Evolutionary conservation across 2,329 filamentous ascomycete species (phyloP).

Genomic region (Chaetomiaceae sp.): DNA sequence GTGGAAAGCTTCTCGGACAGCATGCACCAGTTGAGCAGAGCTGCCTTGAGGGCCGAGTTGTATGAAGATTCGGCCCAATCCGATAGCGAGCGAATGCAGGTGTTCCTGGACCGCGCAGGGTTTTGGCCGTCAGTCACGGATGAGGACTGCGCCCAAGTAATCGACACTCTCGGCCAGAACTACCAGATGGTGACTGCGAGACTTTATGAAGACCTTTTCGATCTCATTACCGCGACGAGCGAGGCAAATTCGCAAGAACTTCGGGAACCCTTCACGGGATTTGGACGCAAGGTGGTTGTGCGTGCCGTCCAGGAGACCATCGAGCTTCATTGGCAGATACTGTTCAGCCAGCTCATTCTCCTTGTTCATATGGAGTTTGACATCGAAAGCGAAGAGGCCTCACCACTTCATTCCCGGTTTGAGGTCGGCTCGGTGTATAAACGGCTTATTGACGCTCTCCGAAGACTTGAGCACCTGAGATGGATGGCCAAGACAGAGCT

Average conservation of each 20-base stretch:
- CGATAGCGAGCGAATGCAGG: conserved; percentile 68
- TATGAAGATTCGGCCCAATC: conserved; percentile 68
- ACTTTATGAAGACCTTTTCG: conserved; percentile 51
- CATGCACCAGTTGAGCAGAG: conserved; percentile 63
- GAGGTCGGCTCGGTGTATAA: conserved; percentile 67
- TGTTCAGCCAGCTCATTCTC: conserved; percentile 78
- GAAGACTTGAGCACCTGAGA: conserved; percentile 66
- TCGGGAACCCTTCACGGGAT: conserved; percentile 60
- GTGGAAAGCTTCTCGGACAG: conserved; percentile 65
- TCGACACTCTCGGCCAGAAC: conserved; percentile 62
- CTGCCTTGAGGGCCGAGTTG: conserved; percentile 66
- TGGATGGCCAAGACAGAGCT: conserved; percentile 63
- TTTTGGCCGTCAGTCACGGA: conserved; percentile 78
- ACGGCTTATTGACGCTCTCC: conserved; percentile 65
- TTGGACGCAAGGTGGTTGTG: conserved; percentile 71
- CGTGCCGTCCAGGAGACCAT: conserved; percentile 76
- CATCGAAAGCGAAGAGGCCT: conserved; percentile 67
- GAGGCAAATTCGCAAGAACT: conserved; percentile 45
- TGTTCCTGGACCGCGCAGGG: conserved; percentile 72
- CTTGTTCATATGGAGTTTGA: conserved; percentile 84
- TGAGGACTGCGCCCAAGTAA: conserved; percentile 70
- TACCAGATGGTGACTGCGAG: conserved; percentile 55
- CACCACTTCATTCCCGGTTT: conserved; percentile 50
- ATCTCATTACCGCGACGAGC: conserved; percentile 42
- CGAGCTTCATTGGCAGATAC: conserved; percentile 65